Percentiles rank a stretch among this genome's conserved stretches.
phyloP scores from a whole-genome alignment of 257 asterid species.

The Leonotis leonurus region DNA sequence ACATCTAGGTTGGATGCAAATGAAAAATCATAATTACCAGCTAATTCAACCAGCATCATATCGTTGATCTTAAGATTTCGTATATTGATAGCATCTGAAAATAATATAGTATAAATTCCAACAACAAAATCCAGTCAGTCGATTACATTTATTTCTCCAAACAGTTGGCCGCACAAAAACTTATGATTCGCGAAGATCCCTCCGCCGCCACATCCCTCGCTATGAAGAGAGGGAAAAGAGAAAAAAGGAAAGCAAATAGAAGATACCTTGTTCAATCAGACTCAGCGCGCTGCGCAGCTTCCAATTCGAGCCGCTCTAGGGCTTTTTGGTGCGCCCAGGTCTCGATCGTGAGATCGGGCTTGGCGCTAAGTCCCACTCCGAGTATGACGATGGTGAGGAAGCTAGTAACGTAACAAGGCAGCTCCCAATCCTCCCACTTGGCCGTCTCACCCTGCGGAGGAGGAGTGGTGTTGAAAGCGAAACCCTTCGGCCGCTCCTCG shows the following conservation, averaged over 20 bases:
- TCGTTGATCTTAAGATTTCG: background rate
- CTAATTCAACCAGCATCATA: background rate
- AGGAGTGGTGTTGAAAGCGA: constrained; percentile 54
- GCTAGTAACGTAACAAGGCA: constrained; percentile 83
- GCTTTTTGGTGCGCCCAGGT: constrained; percentile 99
- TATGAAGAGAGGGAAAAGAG: background rate
- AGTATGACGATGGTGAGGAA: constrained; percentile 73
- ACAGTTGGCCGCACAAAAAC: constrained; percentile 20
- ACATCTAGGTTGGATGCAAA: background rate
- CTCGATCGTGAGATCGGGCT: constrained; percentile 95
- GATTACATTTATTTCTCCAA: constrained; percentile 25
- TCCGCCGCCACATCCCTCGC: constrained; percentile 8
- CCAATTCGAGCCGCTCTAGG: constrained; percentile 76
- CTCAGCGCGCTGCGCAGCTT: constrained; percentile 33
- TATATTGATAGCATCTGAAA: constrained; percentile 10
- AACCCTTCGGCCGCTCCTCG: constrained; percentile 80
- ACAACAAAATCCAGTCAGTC: background rate
- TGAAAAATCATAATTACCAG: background rate
- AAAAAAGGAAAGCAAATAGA: background rate
- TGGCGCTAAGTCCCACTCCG: constrained; percentile 89
- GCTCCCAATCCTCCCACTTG: constrained; percentile 97
- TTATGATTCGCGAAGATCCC: constrained; percentile 18
- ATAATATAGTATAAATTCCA: background rate
- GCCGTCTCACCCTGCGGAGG: constrained; percentile 55
- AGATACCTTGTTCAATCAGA: constrained; percentile 31